Conservation (phyloP, 129 eudicot species). For the Cynara cardunculus region DNA sequence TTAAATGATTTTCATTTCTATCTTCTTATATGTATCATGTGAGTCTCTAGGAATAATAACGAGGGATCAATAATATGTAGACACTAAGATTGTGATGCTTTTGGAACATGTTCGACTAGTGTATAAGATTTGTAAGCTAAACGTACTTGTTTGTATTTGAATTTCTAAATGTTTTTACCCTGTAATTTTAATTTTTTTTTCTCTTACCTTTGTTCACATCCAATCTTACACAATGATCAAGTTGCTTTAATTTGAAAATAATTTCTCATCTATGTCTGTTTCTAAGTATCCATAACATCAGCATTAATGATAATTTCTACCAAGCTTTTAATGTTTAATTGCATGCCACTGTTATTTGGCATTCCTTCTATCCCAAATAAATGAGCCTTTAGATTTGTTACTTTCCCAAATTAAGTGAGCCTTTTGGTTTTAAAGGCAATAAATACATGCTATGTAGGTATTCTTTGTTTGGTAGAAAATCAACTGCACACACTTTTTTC, state of each 20-base stretch:
- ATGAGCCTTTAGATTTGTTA: neutral
- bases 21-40: neutral
- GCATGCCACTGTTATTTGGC: neutral
- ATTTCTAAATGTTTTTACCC: neutral
- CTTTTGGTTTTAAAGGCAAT: neutral
- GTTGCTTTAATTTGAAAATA: neutral
- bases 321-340: neutral
- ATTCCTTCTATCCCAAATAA: neutral
- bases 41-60: neutral
- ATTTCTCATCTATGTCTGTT: neutral
- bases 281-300: neutral
- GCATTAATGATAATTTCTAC: neutral
- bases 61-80: neutral
- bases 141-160: neutral
- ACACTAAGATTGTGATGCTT: neutral
- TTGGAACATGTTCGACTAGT: neutral
- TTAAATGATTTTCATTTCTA: neutral
- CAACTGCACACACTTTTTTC: no score
- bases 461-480: no score
- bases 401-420: neutral
- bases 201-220: neutral
- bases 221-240: neutral
- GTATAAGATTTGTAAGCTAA: neutral
- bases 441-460: neutral
- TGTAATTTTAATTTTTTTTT: neutral